Conservation (phyloP, 1,284 basidiomycete species). For the Sporisorium graminicola region DNA sequence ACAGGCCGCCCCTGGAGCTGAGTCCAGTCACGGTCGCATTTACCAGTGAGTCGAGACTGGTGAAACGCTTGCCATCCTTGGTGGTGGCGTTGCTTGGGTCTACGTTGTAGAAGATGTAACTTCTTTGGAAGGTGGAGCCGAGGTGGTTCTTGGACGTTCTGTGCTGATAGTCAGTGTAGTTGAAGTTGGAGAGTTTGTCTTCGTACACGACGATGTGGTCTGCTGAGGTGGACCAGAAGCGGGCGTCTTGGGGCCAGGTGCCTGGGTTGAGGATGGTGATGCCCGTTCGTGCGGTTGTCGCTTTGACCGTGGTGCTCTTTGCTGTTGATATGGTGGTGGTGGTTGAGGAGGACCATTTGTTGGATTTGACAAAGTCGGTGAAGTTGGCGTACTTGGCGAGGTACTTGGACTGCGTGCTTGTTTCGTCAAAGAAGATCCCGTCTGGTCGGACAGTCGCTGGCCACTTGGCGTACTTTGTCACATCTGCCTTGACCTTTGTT, state of each 20-base stretch:
- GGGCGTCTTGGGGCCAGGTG: conserved; percentile 19
- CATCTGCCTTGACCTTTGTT: conserved; percentile 10
- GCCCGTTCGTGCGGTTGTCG: neutral
- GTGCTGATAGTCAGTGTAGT: conserved; percentile 17
- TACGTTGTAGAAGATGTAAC: conserved; percentile 34
- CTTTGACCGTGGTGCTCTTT: no score
- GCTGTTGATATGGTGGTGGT: neutral
- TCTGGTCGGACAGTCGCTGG: conserved; percentile 2
- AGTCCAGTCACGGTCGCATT: conserved; percentile 6
- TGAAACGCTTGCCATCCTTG: conserved; percentile 14
- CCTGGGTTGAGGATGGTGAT: conserved; percentile 32
- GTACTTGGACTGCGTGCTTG: neutral
- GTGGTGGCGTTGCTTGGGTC: conserved; percentile 8
- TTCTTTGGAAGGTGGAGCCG: conserved; percentile 11
- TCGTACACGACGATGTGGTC: conserved; percentile 31
- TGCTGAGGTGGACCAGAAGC: conserved; percentile 15
- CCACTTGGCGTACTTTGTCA: conserved; percentile 14
- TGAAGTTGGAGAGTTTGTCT: conserved; percentile 31
- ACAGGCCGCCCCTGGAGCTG: conserved; percentile 16
- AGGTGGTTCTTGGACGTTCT: neutral
- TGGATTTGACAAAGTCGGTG: conserved; percentile 18
- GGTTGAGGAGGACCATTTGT: neutral
- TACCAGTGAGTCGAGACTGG: conserved; percentile 6
- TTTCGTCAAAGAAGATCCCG: conserved; percentile 33
- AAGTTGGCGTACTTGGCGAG: conserved; percentile 12